Evolutionary conservation across 495 filamentous ascomycete species (phyloP).

Genomic region (Rhypophila decipiens): DNA sequence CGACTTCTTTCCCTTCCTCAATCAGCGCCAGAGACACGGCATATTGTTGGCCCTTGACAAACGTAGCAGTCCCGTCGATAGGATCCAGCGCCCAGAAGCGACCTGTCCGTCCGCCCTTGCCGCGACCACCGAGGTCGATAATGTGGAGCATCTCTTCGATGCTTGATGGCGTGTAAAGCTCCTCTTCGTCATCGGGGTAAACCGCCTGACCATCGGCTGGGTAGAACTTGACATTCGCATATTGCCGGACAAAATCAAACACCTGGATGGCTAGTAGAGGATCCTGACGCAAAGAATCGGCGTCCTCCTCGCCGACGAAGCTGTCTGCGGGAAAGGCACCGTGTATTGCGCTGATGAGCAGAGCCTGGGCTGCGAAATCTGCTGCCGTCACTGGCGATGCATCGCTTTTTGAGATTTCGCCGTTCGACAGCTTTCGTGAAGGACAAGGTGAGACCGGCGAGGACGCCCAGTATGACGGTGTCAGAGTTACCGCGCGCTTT

Average conservation of each 20-base stretch:
- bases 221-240: constrained; percentile 10
- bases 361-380: constrained; percentile 51
- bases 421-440: constrained; percentile 4
- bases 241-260: constrained; percentile 39
- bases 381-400: constrained; percentile 49
- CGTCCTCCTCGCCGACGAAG: constrained; percentile 51
- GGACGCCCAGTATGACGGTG: constrained; percentile 9
- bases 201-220: no score
- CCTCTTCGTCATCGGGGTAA: constrained; percentile 29
- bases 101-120: constrained; percentile 26
- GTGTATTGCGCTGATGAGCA: constrained; percentile 49
- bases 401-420: constrained; percentile 43
- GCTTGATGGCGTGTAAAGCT: constrained; percentile 31
- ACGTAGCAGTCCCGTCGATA: constrained; percentile 55
- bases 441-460: constrained; percentile 43
- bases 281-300: constrained; percentile 38
- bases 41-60: constrained; percentile 52
- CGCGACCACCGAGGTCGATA: constrained; percentile 49
- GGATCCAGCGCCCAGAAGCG: constrained; percentile 57
- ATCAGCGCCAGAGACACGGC: constrained; percentile 50
- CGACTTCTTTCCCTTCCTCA: constrained; percentile 43
- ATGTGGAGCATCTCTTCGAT: constrained; percentile 46
- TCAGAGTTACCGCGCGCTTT: constrained; percentile 22
- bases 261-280: constrained; percentile 38
- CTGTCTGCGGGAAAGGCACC: constrained; percentile 42